These are phyloP conservation scores for Chaetoceros tenuissimus DNA, from an alignment of 108 stramenopile genomes.

Conservation along the genomic window DNA sequence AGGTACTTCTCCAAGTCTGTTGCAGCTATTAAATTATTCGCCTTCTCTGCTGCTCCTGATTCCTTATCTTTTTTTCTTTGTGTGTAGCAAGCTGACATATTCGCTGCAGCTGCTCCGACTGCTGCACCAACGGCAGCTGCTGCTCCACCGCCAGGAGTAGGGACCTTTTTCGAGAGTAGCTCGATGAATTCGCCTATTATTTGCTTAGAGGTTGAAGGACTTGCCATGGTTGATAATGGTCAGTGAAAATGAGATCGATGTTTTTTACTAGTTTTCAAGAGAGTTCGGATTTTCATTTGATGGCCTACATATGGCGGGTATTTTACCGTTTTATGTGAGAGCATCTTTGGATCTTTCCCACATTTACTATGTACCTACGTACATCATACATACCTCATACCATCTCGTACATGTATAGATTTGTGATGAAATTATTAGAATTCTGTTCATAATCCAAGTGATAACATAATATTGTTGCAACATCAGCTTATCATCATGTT, in stretches of 20 bases:
- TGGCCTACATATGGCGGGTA: too few species aligned
- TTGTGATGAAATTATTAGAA: background rate
- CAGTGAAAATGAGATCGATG: too few species aligned
- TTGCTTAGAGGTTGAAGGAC: conserved; percentile 10
- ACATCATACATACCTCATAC: background rate
- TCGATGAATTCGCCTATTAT: conserved; percentile 43
- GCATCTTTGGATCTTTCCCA: too few species aligned
- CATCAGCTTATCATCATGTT: too few species aligned
- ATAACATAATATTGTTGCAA: too few species aligned
- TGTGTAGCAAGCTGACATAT: conserved; percentile 73
- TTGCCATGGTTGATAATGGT: background rate
- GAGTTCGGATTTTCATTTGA: too few species aligned
- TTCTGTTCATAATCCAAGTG: background rate
- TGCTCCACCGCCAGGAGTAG: conserved; percentile 74
- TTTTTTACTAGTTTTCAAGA: too few species aligned
- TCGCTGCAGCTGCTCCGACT: conserved; percentile 56
- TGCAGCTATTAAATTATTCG: conserved; percentile 27
- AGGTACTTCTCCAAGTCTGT: conserved; percentile 21
- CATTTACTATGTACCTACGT: too few species aligned
- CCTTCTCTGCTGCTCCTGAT: conserved; percentile 51
- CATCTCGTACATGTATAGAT: background rate
- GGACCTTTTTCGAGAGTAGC: conserved; percentile 54
- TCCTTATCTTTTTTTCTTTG: conserved; percentile 62
- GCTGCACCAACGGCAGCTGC: conserved; percentile 71
- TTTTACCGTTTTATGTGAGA: too few species aligned